Evolutionary conservation across 176 grass and related monocot species (phyloP), one percentile per base, ranked within the genome.

Genomic region (Alloteropsis semialata): DNA sequence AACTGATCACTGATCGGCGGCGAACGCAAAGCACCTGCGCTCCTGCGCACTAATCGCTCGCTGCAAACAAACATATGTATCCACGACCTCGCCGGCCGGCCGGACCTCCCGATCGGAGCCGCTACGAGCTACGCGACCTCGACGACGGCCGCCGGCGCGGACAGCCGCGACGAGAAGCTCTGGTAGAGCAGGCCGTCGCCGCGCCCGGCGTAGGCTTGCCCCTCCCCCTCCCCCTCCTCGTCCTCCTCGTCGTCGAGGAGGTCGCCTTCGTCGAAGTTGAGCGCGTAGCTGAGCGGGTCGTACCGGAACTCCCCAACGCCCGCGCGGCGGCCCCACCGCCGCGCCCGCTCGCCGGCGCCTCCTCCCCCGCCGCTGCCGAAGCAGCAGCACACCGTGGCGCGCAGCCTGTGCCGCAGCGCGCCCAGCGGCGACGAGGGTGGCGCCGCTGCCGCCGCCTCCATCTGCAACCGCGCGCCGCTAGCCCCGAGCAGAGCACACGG

Each of bases 261-360:
- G 25, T 49, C 80, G 63, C 92, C 92, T 3, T 88, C 77, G 70
- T 97, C 95, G 74, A 94, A 97, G 85, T 97, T 97, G 59, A 89
- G 92, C 30, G 92, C 90, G 77, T 94, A 94, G 88, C 95, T 97
- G 68, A 97, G 87, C 68, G 95, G 92, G 75, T 97, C 95, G 55
- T 97, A 94, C 38, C 88, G 71, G 88, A 94, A 92, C 50, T 91
- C 82, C 21, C 79, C 82, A 33, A 49, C 77, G 51, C 36, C 63
- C 8, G 65, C n/a, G 13, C 74, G 62, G 9, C 71, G 43, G 49
- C 49, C 33, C 78, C 83, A 81, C 46, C 18, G 63, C 46, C 18
- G 63, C 82, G 36, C 25, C 71, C 63, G 63, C 22, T 69, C 77
- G 33, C 55, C 76, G 10, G 55, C 55, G 10, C n/a, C 64, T 1